Conservation (phyloP, 495 filamentous ascomycete genomes). For the Hypoxylon cercidicola region DNA sequence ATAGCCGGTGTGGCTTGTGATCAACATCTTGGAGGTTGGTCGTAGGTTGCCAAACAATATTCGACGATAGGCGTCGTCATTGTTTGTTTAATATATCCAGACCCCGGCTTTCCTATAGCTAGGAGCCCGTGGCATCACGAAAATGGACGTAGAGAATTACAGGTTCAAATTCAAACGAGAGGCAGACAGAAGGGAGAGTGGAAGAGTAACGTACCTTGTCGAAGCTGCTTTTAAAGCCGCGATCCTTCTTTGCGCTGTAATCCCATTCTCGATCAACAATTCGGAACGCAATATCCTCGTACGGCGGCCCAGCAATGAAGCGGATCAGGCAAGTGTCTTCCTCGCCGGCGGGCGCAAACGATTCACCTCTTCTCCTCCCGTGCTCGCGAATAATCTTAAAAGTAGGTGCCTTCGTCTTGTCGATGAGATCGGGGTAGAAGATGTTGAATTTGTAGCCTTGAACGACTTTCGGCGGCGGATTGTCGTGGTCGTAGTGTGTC, state of each 20-base stretch:
- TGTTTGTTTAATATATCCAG: slow-evolving; percentile 14
- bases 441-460: slow-evolving; percentile 99
- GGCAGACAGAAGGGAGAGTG: slow-evolving; percentile 14
- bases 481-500: slow-evolving; percentile 99
- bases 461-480: slow-evolving; percentile 96
- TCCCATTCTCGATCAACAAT: slow-evolving; percentile 99
- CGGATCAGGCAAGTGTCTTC: slow-evolving; percentile 97
- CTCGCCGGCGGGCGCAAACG: slow-evolving; percentile 93
- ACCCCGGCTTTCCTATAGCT: slow-evolving; percentile 2
- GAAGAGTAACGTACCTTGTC: slow-evolving; percentile 79
- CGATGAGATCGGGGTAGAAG: slow-evolving; percentile 98
- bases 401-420: slow-evolving; percentile 92
- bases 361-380: slow-evolving; percentile 88
- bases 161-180: slow-evolving; percentile 10
- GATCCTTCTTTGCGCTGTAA: slow-evolving; percentile 93
- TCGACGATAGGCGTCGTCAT: slow-evolving; percentile 12
- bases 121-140: slow-evolving; percentile 15
- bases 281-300: slow-evolving; percentile 96
- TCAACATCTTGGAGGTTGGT: slow-evolving; percentile 18
- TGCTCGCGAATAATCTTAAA: slow-evolving; percentile 94
- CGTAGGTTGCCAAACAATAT: slow-evolving; percentile 6
- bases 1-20: slow-evolving; percentile 34
- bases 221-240: slow-evolving; percentile 95
- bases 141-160: not conserved
- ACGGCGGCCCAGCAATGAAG: slow-evolving; percentile 94